phyloP scores from a whole-genome alignment of 768 basidiomycete genomes.

The Guyanaporus albipodus region DNA sequence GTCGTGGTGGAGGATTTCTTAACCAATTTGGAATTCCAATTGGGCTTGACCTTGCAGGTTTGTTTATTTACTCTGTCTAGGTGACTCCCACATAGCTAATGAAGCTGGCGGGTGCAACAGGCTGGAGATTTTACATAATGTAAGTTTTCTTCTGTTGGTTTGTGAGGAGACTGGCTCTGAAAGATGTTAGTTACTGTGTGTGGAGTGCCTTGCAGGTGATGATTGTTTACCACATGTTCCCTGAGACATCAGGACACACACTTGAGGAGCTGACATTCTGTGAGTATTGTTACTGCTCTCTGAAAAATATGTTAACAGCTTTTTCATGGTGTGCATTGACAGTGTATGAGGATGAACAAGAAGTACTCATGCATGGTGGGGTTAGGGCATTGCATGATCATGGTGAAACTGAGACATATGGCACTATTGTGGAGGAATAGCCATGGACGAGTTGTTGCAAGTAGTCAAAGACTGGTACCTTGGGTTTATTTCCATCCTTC shows the following conservation, averaged over 20 bases:
- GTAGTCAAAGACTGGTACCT: no score
- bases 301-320: no score
- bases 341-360: conserved; percentile 3
- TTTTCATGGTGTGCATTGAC: no score
- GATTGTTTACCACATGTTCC: conserved; percentile 1
- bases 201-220: background rate
- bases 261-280: conserved; percentile 28
- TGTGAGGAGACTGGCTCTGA: background rate
- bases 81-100: background rate
- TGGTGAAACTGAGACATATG: no score
- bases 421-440: no score
- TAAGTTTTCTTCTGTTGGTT: background rate
- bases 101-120: background rate
- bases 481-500: no score
- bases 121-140: conserved; percentile 17
- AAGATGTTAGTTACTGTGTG: background rate
- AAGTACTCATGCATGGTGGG: background rate
- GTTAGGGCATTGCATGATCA: background rate
- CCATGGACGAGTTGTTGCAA: no score
- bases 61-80: background rate
- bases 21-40: conserved; percentile 14
- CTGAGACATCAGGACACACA: conserved; percentile 1
- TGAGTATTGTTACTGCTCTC: conserved; percentile 6
- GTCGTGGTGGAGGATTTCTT: conserved; percentile 32
- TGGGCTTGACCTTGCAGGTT: conserved; percentile 10